Conservation (phyloP, 129 eudicot species). For the Scalesia atractyloides region DNA sequence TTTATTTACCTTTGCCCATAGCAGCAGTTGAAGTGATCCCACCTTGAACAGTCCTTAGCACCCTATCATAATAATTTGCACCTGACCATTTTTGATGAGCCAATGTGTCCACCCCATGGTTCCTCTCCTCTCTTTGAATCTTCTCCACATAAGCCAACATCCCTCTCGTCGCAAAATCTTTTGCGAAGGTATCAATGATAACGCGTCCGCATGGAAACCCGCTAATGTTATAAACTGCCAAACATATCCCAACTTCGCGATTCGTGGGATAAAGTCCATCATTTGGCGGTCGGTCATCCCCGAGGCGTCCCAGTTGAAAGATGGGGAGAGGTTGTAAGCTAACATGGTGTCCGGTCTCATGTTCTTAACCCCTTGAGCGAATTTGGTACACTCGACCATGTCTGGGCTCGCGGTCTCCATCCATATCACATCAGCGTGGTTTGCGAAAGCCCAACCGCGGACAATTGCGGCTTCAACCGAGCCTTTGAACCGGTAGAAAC, state of each 20-base stretch:
- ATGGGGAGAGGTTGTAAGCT: conserved; percentile 92
- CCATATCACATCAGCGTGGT: conserved; percentile 82
- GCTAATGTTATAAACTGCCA: conserved; percentile 99
- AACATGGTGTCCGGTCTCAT: conserved; percentile 72
- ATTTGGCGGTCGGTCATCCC: conserved; percentile 86
- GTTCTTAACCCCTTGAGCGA: conserved; percentile 70
- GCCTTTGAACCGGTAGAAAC: conserved; percentile 86
- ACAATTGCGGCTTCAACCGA: conserved; percentile 81
- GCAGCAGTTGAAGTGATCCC: conserved; percentile 99
- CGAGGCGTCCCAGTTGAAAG: conserved; percentile 99
- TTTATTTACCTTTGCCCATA: conserved; percentile 84
- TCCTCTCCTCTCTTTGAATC: conserved; percentile 92
- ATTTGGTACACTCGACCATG: conserved; percentile 84
- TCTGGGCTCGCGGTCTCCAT: conserved; percentile 97
- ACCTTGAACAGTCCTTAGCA: conserved; percentile 94
- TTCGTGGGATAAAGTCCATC: conserved; percentile 86
- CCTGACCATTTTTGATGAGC: conserved; percentile 99
- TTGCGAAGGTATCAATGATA: conserved; percentile 80
- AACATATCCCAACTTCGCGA: conserved; percentile 82
- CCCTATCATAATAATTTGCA: conserved; percentile 92
- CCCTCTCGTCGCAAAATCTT: conserved; percentile 78
- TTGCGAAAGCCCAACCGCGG: conserved; percentile 92
- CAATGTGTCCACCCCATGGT: conserved; percentile 80
- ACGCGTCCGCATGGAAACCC: conserved; percentile 89
- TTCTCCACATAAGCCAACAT: conserved; percentile 96